Percentiles rank a stretch among this genome's conserved stretches.
These are phyloP conservation scores for Citrus mangshanensis DNA, from an alignment of 345 rosid species.

Conservation along the genomic window DNA sequence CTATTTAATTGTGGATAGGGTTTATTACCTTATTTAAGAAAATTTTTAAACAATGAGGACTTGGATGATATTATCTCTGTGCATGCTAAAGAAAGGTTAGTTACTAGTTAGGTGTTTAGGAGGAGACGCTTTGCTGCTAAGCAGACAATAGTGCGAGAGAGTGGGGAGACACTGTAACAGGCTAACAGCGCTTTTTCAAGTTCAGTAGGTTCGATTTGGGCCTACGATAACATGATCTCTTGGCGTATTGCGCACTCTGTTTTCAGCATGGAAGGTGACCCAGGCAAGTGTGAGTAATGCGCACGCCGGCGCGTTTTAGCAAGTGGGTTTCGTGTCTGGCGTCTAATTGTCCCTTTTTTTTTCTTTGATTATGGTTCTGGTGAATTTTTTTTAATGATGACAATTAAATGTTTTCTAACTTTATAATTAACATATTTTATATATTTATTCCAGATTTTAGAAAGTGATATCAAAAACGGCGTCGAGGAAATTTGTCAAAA, in stretches of 20 bases:
- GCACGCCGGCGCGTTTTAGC: constrained; percentile 1
- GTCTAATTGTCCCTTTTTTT: not conserved
- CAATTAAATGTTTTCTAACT: not conserved
- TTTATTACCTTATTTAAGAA: no score
- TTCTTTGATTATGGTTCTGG: not conserved
- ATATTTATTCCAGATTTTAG: no score
- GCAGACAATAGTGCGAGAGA: constrained; percentile 7
- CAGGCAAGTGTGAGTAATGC: constrained; percentile 10
- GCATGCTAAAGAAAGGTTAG: not conserved
- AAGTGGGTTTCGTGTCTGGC: not conserved
- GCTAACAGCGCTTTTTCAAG: not conserved
- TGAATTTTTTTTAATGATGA: not conserved
- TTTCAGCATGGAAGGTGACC: not conserved
- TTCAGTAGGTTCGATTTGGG: not conserved
- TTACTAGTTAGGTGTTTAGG: not conserved
- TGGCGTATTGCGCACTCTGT: constrained; percentile 18
- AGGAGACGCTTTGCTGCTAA: constrained; percentile 25
- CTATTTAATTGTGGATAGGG: no score
- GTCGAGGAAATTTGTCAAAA: no score
- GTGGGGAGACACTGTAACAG: not conserved
- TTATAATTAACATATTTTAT: no score
- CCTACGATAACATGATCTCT: not conserved
- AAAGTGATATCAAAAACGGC: no score
- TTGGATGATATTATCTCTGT: not conserved
- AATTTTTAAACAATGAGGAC: not conserved